These are phyloP conservation scores for Fusarium abutilonis DNA, from an alignment of 2,329 filamentous ascomycete species.

Conservation along the genomic window DNA sequence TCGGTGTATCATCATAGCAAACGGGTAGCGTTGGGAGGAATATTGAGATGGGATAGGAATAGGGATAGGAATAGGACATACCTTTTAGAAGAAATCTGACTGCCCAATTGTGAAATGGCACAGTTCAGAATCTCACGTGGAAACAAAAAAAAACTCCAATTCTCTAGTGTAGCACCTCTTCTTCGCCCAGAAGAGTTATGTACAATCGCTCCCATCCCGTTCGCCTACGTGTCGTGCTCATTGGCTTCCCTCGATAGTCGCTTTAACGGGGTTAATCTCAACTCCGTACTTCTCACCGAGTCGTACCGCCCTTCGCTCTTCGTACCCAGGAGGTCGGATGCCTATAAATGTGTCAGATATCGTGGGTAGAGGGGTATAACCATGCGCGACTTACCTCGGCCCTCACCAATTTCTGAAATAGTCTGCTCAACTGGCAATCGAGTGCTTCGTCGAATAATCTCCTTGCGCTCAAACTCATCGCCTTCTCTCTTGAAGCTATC, in stretches of 20 bases:
- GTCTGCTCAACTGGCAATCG: constrained; percentile 82
- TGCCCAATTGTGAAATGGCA: constrained; percentile 36
- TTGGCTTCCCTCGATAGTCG: constrained; percentile 58
- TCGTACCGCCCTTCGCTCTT: constrained; percentile 81
- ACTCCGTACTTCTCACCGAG: constrained; percentile 89
- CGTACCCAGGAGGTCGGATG: constrained; percentile 82
- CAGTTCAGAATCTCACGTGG: constrained; percentile 42
- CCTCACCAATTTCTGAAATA: constrained; percentile 83
- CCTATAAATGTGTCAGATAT: constrained; percentile 60
- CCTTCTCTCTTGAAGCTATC: constrained; percentile 64
- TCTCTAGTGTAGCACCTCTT: constrained; percentile 54
- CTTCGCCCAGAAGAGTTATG: constrained; percentile 51
- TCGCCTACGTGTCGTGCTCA: constrained; percentile 45
- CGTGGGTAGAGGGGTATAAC: neutral
- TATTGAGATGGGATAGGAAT: neutral
- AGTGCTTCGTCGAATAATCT: constrained; percentile 76
- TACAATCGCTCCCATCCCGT: constrained; percentile 48
- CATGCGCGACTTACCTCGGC: constrained; percentile 71
- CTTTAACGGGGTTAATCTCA: constrained; percentile 76
- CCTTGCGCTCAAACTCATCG: constrained; percentile 79
- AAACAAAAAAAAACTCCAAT: constrained; percentile 53
- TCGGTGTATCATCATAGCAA: constrained; percentile 54
- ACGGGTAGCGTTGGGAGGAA: neutral
- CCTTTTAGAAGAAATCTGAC: constrained; percentile 33
- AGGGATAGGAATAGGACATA: constrained; percentile 33